Base-by-base conservation (phyloP, 1,284 basidiomycete species). In the Gastroboletus turbinatus region DNA sequence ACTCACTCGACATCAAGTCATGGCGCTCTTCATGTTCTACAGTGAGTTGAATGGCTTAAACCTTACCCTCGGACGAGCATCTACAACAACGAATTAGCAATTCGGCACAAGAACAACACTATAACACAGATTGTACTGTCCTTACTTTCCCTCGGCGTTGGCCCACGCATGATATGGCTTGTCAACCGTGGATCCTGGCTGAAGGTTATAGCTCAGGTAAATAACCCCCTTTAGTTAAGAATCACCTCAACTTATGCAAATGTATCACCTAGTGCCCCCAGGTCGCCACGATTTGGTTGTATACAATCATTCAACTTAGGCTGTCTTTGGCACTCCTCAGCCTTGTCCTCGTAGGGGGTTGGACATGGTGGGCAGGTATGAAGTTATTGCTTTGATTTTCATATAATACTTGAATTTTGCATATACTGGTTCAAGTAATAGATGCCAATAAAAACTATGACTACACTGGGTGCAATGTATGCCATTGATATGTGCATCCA, bases 1-100 rank as follows among this genome's bases (percentile, higher is more conserved):
- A 45, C 62, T 58, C 36, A 61, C 52, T 45, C 32, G 33, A 40
- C 23, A 35, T 29, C 32, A 60, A 90, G 89, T 90, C 57, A 72
- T 92, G 56, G 81, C 82, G 0, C 53, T 88, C 25, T 88, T 90
- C 69, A 80, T 91, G 56, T 92, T 91, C 69, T 92, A 89, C 67
- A 86, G 90, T 90, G 64, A 65, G 88, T 63, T 30, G 4, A 8
- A 36, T 21, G 17, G 29, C 30, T 29, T 19, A 42, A 43, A 21
- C 21, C 13, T 43, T 44, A 10, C 16, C 32, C 52, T 50, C 48
- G 39, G 32, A 30, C 17, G 16, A 43, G 27, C 30, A 46, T 46
- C 49, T 53, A 55, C 56, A 55, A 51, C 13, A 27, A 42, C 23
- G 45, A 29, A 55, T 14, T 60, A 91, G 89, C 85, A 7, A 80